A percentile compares a stretch with the other conserved stretches of the same genome.
These are phyloP conservation scores for Rhodotorula sp. DNA, from an alignment of 1,284 basidiomycete species.

Conservation along the genomic window DNA sequence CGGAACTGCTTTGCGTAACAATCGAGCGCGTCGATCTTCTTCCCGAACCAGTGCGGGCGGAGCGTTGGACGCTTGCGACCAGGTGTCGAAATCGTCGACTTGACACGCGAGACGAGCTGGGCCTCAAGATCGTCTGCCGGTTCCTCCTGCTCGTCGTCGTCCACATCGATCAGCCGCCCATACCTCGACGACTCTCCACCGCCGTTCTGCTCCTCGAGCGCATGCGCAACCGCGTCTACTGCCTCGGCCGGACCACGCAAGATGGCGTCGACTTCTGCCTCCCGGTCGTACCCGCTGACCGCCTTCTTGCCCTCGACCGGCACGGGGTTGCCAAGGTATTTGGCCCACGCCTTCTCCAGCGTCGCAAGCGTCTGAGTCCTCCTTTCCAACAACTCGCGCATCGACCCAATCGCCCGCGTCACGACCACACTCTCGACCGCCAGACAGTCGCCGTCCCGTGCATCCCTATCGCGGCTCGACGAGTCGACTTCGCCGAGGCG, in stretches of 20 bases:
- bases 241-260: constrained; percentile 9
- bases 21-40: constrained; percentile 79
- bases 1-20: constrained; percentile 74
- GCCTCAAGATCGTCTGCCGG: constrained; percentile 40
- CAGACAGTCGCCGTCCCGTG: constrained; percentile 54
- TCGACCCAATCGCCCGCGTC: constrained; percentile 72
- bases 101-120: constrained; percentile 12
- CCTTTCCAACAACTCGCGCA: constrained; percentile 70
- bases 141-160: constrained; percentile 8
- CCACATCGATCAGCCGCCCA: constrained; percentile 21
- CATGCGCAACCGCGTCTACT: background rate
- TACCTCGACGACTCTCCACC: background rate
- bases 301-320: constrained; percentile 70
- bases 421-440: constrained; percentile 87
- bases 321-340: constrained; percentile 90
- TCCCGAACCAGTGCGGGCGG: constrained; percentile 64
- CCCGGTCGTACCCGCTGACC: constrained; percentile 55
- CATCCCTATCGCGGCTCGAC: too few species aligned
- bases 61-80: constrained; percentile 68
- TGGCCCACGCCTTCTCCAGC: constrained; percentile 80
- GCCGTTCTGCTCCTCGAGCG: background rate
- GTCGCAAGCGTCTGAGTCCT: constrained; percentile 73
- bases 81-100: constrained; percentile 63
- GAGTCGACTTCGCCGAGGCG: background rate
- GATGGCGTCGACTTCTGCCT: constrained; percentile 44